phyloP scores from a whole-genome alignment of 208 protist species.

The Leptomonas pyrrhocoris region DNA sequence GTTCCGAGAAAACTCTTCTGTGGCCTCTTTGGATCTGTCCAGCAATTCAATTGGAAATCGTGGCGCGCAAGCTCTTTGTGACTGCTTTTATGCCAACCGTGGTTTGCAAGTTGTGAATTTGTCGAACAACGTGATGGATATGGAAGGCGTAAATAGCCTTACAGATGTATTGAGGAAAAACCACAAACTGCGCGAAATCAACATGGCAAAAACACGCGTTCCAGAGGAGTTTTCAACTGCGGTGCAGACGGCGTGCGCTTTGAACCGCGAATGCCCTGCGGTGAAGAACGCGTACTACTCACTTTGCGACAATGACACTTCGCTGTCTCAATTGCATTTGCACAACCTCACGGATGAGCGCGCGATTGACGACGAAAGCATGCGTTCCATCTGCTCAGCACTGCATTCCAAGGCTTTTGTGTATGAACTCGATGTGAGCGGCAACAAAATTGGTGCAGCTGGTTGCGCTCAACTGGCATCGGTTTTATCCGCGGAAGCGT shows the following conservation, averaged over 20 bases:
- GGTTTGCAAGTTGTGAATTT: constrained; percentile 67
- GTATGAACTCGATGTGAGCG: constrained; percentile 48
- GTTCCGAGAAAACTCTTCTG: constrained; percentile 60
- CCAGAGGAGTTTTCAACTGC: constrained; percentile 29
- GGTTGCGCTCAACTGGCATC: constrained; percentile 60
- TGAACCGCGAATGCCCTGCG: constrained; percentile 72
- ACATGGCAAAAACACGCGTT: constrained; percentile 65
- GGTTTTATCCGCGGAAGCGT: constrained; percentile 46
- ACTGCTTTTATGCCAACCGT: constrained; percentile 75
- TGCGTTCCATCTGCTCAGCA: constrained; percentile 61
- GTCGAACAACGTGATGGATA: constrained; percentile 69
- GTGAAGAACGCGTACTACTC: constrained; percentile 72
- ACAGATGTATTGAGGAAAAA: constrained; percentile 70
- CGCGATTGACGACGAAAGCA: constrained; percentile 65
- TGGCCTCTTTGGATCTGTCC: constrained; percentile 58
- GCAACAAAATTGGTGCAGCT: constrained; percentile 60
- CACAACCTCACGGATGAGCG: constrained; percentile 34
- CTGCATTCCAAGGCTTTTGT: constrained; percentile 53
- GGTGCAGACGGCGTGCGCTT: constrained; percentile 60
- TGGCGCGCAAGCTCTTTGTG: constrained; percentile 63
- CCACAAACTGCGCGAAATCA: constrained; percentile 45
- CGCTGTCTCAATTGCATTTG: constrained; percentile 58
- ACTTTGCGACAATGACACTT: constrained; percentile 56
- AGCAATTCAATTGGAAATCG: constrained; percentile 81
- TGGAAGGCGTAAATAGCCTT: constrained; percentile 52